Evolutionary conservation across 352 stramenopile species (phyloP), one percentile per base, ranked within the genome.

Genomic region (Pythium angustatum): DNA sequence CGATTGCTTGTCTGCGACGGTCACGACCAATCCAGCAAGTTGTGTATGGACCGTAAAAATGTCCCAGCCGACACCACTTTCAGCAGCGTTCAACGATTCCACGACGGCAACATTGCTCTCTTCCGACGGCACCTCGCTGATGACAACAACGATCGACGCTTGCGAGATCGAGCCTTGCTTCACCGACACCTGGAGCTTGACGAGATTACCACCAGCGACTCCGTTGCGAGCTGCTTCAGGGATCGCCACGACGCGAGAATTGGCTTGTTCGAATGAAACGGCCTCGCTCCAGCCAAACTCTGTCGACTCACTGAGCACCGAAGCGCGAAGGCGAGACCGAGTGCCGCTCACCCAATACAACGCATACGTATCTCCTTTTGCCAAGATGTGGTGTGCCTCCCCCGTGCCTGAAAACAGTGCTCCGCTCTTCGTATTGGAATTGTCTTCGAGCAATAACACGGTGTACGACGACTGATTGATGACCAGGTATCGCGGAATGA

Each of bases 401-500:
- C 88, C 87, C n/a, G 38, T 61, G 51, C 28, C 55, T 47, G 43
- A 52, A 36, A 57, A 36, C 33, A 17, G 38, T 26, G 36, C 28
- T 11, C 53, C 53, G 27, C 40, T 51, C 53, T 60, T 64, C 2
- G 28, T 12, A 17, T 59, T 57, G 5, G 47, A 52, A 28, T 27
- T 67, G 53, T 69, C 78, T 66, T 93, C 84, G 9, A 90, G 61
- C 38, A 94, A 56, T 21, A 94, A 52, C 19, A 94, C 50, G 2
- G 86, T 94, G 66, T 89, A 67, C 7, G 72, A 61, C 27, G 84
- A 81, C 45, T 71, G 76, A 40, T 95, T 95, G 11, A 92, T 60
- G 2, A 95, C 47, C 27, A 95, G 48, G 53, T 94, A 95, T 19
- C 87, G 81, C 26, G 87, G 87, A 49, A 92, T 91, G 38, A 95